These are phyloP conservation scores for Saraca asoca DNA, from an alignment of 331 rosid species.

Conservation along the genomic window DNA sequence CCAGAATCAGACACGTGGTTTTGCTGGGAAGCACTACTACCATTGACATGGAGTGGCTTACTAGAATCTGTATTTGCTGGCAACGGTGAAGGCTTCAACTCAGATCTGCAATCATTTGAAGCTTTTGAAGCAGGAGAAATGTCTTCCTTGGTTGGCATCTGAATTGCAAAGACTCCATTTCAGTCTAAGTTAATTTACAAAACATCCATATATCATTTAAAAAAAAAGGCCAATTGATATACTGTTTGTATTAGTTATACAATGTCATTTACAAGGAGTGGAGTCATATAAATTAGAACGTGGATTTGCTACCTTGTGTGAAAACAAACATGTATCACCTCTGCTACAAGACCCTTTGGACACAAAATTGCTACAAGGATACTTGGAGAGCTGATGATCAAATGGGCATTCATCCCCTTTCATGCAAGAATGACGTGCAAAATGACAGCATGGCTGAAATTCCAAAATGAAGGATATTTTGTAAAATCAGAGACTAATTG, in stretches of 20 bases:
- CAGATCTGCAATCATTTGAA: conserved; percentile 43
- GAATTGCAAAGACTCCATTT: conserved; percentile 26
- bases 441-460: conserved; percentile 76
- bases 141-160: conserved; percentile 57
- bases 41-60: conserved; percentile 36
- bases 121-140: conserved; percentile 39
- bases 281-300: conserved; percentile 1
- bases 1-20: conserved; percentile 32
- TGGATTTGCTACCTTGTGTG: conserved; percentile 69
- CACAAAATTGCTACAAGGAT: conserved; percentile 68
- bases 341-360: conserved; percentile 69
- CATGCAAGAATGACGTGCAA: conserved; percentile 79
- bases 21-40: conserved; percentile 35
- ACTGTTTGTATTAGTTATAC: neutral
- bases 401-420: conserved; percentile 89
- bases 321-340: conserved; percentile 70
- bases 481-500: conserved; percentile 7
- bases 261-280: conserved; percentile 17
- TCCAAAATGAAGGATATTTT: conserved; percentile 32
- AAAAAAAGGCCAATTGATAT: neutral
- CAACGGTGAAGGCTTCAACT: conserved; percentile 38
- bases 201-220: conserved; percentile 3
- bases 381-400: conserved; percentile 83
- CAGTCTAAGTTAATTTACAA: neutral
- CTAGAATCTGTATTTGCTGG: conserved; percentile 37